Base-by-base conservation (phyloP, 1,284 basidiomycete species). In the Athelia psychrophila region DNA sequence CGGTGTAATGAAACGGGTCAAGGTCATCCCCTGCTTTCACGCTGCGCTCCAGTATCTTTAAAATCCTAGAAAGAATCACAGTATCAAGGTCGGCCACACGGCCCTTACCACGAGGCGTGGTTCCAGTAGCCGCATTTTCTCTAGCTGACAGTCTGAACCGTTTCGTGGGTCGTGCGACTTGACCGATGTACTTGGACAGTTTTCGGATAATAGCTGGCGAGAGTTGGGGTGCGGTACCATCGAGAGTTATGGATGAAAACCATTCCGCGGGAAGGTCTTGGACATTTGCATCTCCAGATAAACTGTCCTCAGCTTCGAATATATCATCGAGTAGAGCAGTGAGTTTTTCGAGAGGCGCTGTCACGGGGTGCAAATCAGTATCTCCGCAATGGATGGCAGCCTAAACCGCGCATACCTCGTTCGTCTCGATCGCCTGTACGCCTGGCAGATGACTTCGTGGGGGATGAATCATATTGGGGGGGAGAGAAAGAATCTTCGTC, bases 291-390 rank as follows among this genome's bases (percentile, higher is more conserved):
- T 90, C 85, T 1, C 86, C 77, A 2, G 88, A 80, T 19, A 96
- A 74, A 0, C 80, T 68, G 63, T 96, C 94, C 62, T 95, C 90
- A 0, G 93, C 91, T 64, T 95, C 92, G 58, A 95, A 91, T 19
- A 96, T 81, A 52, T 95, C 92, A 55, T 95, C 92, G 1, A 95
- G 73, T 18, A 88, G 65, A 5, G 77, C 76, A 2, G 74, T 76
- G 4, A 96, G 75, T 63, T 90, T 94, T 61, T 92, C 84, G 8
- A 92, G 69, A 0, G 88, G 84, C 1, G 69, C 88, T 92, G n/a
- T 35, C n/a, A n/a, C n/a, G n/a, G n/a, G n/a, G n/a, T n/a, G n/a
- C n/a, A n/a, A n/a, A n/a, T n/a, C n/a, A n/a, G n/a, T n/a, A n/a
- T n/a, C n/a, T n/a, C n/a, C n/a, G n/a, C n/a, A n/a, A n/a, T n/a